phyloP scores from a whole-genome alignment of 2,329 filamentous ascomycete genomes.

The Septoria linicola region DNA sequence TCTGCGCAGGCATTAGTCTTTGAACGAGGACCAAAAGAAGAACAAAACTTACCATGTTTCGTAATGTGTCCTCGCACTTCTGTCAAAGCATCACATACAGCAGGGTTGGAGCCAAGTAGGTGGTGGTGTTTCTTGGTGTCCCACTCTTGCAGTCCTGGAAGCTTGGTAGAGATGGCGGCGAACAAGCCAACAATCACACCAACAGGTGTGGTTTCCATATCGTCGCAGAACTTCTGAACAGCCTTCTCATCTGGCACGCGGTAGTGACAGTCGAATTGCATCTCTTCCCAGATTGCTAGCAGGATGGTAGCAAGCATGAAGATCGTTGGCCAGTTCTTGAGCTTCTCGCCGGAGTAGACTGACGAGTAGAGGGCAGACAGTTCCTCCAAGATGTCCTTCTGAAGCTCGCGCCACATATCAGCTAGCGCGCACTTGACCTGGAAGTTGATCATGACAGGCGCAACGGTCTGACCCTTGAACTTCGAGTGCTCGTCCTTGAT shows the following conservation, averaged over 20 bases:
- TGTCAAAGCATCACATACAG: conserved; percentile 93
- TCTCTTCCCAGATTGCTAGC: conserved; percentile 94
- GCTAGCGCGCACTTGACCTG: conserved; percentile 97
- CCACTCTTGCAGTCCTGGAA: conserved; percentile 91
- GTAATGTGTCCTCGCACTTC: conserved; percentile 90
- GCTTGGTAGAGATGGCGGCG: conserved; percentile 95
- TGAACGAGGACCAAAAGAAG: not conserved
- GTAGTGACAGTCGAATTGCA: conserved; percentile 98
- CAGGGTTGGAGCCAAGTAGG: conserved; percentile 82
- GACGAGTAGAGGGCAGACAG: conserved; percentile 91
- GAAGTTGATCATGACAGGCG: conserved; percentile 99
- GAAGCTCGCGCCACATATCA: conserved; percentile 96
- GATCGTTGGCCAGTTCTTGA: conserved; percentile 99
- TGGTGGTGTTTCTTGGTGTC: conserved; percentile 89
- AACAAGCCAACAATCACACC: conserved; percentile 96
- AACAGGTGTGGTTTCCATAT: conserved; percentile 95
- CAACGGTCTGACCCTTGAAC: conserved; percentile 85
- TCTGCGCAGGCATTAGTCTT: conserved; percentile 56
- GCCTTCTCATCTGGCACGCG: conserved; percentile 79
- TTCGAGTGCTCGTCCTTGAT: conserved; percentile 84
- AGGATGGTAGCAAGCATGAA: conserved; percentile 95
- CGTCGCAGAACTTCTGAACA: conserved; percentile 90
- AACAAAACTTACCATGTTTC: conserved; percentile 74
- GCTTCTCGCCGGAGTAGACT: conserved; percentile 93
- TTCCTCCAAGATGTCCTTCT: conserved; percentile 94